Evolutionary conservation across 179 eudicot species (phyloP).

Genomic region (Carnegiea gigantea): DNA sequence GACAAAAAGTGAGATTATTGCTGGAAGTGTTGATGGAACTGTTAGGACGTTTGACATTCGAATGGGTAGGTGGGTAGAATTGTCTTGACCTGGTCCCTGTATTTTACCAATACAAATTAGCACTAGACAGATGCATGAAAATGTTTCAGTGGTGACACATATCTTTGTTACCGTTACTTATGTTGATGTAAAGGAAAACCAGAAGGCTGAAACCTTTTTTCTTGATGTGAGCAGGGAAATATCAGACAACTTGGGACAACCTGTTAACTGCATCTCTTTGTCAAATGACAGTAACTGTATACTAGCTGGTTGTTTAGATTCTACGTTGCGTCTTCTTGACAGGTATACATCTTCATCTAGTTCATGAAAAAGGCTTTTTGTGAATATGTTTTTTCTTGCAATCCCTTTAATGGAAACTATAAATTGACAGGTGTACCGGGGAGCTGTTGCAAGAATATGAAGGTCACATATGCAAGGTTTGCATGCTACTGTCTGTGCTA

Average conservation of each 20-base stretch:
- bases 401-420: conserved; percentile 6
- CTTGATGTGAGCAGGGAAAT: conserved; percentile 55
- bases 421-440: conserved; percentile 58
- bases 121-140: not conserved
- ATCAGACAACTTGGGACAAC: conserved; percentile 84
- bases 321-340: conserved; percentile 86
- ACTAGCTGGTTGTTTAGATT: conserved; percentile 90
- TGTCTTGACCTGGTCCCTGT: conserved; percentile 1
- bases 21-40: conserved; percentile 98
- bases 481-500: conserved; percentile 5
- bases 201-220: not conserved
- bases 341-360: conserved; percentile 42
- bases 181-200: not conserved
- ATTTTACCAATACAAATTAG: not conserved
- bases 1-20: conserved; percentile 83
- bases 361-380: not conserved
- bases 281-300: conserved; percentile 90
- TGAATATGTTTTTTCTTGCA: not conserved
- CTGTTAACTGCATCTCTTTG: conserved; percentile 88
- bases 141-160: not conserved
- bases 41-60: conserved; percentile 95
- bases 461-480: conserved; percentile 95
- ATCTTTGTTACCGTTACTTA: not conserved
- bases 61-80: conserved; percentile 75
- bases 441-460: conserved; percentile 91